phyloP scores from a whole-genome alignment of 441 rosid genomes.

The Isatis lusitanica region DNA sequence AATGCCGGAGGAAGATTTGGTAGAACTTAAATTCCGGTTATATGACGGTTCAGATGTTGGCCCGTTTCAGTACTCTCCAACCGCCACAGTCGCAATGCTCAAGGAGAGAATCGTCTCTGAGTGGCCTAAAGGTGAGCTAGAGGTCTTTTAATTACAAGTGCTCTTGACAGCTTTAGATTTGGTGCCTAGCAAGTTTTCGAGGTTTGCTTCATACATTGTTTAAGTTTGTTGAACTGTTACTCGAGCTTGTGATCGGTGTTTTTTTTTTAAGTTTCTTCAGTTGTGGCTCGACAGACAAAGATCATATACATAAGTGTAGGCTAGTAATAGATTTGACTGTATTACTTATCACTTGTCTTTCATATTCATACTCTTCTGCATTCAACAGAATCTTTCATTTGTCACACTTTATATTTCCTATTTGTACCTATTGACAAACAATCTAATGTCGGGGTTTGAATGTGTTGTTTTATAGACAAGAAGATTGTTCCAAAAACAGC shows the following conservation, averaged over 20 bases:
- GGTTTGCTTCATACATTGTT: background rate
- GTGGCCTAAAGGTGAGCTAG: constrained; percentile 78
- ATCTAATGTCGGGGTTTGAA: background rate
- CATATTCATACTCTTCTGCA: background rate
- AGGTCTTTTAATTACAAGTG: background rate
- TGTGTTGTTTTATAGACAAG: constrained; percentile 50
- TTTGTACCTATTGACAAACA: background rate
- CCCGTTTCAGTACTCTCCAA: constrained; percentile 73
- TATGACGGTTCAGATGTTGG: constrained; percentile 91
- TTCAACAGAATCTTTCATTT: background rate
- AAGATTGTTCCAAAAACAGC: constrained; percentile 70
- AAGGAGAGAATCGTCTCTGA: constrained; percentile 75
- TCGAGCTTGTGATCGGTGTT: background rate
- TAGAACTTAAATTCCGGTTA: constrained; percentile 78
- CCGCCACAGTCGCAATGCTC: constrained; percentile 70
- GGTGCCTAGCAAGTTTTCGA: background rate
- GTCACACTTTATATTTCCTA: background rate
- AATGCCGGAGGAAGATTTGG: constrained; percentile 79
- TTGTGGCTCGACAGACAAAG: background rate
- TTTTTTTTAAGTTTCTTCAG: background rate
- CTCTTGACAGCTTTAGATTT: background rate
- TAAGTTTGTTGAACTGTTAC: background rate
- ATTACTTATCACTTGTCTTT: background rate
- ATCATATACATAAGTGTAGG: background rate
- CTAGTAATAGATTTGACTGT: background rate